A percentile compares a stretch with the other conserved stretches of the same genome.
Conservation (phyloP, 768 basidiomycete genomes). For the Boletus coccyginus region DNA sequence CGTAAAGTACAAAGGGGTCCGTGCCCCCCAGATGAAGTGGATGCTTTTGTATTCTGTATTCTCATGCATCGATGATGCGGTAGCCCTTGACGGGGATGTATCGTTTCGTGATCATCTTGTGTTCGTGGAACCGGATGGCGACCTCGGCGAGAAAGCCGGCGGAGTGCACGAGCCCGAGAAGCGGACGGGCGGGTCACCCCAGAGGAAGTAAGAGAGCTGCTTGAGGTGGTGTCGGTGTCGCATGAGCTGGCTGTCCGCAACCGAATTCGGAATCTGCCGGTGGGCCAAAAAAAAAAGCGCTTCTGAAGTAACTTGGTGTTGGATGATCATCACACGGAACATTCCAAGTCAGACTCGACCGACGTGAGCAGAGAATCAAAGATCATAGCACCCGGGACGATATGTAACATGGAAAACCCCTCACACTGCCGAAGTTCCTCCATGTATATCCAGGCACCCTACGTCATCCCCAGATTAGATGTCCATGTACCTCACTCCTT, state of each 20-base stretch:
- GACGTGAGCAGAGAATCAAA: constrained; percentile 3
- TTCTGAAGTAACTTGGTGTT: background rate
- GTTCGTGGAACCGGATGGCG: too few species aligned
- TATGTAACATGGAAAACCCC: constrained; percentile 14
- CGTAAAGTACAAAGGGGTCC: too few species aligned
- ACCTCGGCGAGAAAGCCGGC: too few species aligned
- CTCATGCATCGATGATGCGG: too few species aligned
- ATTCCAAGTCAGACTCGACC: background rate
- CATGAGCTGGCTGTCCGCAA: constrained; percentile 27
- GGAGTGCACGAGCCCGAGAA: too few species aligned
- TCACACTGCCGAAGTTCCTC: background rate
- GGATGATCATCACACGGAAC: background rate
- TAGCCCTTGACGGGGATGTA: too few species aligned
- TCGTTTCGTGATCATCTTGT: too few species aligned
- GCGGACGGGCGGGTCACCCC: too few species aligned
- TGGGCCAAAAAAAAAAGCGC: background rate
- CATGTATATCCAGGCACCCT: constrained; percentile 11
- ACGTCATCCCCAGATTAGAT: constrained; percentile 16
- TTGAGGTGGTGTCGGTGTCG: too few species aligned
- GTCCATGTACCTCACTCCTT: constrained; percentile 13
- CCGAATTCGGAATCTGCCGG: background rate
- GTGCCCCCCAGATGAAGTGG: too few species aligned
- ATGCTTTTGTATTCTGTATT: too few species aligned
- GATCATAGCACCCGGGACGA: constrained; percentile 24
- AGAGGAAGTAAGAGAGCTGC: too few species aligned